Evolutionary conservation across 108 stramenopile genomes (phyloP).

Genomic region (Nitzschia sp.): DNA sequence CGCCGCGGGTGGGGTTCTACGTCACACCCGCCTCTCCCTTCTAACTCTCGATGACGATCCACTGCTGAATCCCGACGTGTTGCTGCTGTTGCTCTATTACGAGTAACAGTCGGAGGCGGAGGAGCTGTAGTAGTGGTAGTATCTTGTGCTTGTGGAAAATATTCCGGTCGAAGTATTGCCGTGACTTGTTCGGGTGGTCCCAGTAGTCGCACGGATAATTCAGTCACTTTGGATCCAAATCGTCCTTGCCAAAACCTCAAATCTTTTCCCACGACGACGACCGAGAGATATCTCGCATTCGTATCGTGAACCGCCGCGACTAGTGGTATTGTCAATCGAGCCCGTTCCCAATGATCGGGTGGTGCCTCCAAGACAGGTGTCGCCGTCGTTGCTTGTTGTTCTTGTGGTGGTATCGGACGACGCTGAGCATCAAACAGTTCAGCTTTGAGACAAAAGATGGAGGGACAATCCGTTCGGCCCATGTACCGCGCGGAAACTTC

Average conservation of each 20-base stretch:
- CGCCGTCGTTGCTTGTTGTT: no score
- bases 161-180: background rate
- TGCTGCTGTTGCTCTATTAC: slow-evolving; percentile 1
- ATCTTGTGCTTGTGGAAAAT: background rate
- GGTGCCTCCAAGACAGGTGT: slow-evolving; percentile 47
- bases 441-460: slow-evolving; percentile 51
- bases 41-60: no score
- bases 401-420: slow-evolving; percentile 9
- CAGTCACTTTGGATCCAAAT: slow-evolving; percentile 65
- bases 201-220: slow-evolving; percentile 54
- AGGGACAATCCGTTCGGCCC: slow-evolving; percentile 68
- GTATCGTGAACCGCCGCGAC: slow-evolving; percentile 30
- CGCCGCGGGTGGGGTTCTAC: no score
- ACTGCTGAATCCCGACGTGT: no score
- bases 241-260: slow-evolving; percentile 55
- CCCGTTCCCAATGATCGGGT: slow-evolving; percentile 60
- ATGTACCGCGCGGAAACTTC: slow-evolving; percentile 69
- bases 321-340: slow-evolving; percentile 31
- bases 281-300: slow-evolving; percentile 3
- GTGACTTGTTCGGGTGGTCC: background rate
- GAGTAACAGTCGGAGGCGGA: no score
- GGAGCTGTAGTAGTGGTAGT: background rate
- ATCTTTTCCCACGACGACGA: slow-evolving; percentile 63
- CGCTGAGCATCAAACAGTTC: slow-evolving; percentile 23
- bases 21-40: no score